A percentile compares a stretch with the other conserved stretches of the same genome.
Conservation (phyloP, 495 filamentous ascomycete genomes). For the Neurospora sp. region DNA sequence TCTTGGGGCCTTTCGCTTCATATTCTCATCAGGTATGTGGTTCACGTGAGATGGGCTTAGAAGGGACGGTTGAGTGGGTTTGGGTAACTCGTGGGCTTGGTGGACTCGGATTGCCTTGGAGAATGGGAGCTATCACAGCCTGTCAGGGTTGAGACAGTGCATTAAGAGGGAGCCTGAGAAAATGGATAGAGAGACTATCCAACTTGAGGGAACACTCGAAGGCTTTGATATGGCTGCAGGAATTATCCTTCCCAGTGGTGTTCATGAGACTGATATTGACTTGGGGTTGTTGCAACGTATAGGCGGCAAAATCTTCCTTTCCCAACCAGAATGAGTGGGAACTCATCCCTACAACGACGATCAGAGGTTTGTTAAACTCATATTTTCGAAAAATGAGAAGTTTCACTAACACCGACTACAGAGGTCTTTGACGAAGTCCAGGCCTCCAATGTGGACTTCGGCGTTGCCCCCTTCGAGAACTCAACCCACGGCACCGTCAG, state of each 20-base stretch:
- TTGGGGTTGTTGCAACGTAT: not conserved
- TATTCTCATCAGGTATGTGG: constrained; percentile 92
- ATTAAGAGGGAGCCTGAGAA: not conserved
- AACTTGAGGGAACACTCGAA: not conserved
- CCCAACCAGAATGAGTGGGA: constrained; percentile 36
- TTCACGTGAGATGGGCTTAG: not conserved
- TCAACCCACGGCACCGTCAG: constrained; percentile 87
- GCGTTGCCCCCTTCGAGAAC: constrained; percentile 94
- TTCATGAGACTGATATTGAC: not conserved
- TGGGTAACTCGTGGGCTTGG: not conserved
- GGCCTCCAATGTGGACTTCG: constrained; percentile 47
- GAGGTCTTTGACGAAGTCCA: constrained; percentile 79
- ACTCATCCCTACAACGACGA: constrained; percentile 50
- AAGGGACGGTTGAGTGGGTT: not conserved
- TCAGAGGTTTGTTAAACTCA: constrained; percentile 39
- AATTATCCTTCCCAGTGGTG: not conserved
- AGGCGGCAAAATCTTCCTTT: constrained; percentile 64
- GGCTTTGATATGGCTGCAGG: not conserved
- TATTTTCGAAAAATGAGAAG: not conserved
- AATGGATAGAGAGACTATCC: not conserved
- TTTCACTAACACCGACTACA: constrained; percentile 13
- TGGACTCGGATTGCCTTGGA: not conserved
- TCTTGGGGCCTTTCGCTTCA: constrained; percentile 72
- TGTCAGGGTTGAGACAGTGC: not conserved
- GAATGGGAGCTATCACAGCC: not conserved